A percentile compares a stretch with the other conserved stretches of the same genome.
These are phyloP conservation scores for Phytophthora sp. DNA, from an alignment of 352 stramenopile genomes.

Conservation along the genomic window DNA sequence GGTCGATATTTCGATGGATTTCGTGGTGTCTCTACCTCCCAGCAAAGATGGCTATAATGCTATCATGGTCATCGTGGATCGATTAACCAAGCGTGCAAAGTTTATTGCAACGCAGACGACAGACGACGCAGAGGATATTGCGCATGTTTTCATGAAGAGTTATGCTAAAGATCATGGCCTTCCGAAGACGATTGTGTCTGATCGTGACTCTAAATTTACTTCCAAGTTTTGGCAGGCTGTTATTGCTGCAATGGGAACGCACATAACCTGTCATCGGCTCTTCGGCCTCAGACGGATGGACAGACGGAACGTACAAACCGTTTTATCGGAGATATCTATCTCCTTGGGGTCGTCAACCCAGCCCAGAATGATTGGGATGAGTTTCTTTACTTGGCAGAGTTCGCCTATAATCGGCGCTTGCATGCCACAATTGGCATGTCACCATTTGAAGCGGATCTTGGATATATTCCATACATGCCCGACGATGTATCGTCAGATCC, in stretches of 20 bases:
- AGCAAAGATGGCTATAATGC: background rate
- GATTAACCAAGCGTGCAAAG: constrained; percentile 8
- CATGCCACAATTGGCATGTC: constrained; percentile 15
- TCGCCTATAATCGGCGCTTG: constrained; percentile 19
- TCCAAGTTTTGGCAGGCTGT: constrained; percentile 8
- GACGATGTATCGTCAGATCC: constrained; percentile 4
- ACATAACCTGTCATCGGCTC: background rate
- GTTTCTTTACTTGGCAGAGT: constrained; percentile 18
- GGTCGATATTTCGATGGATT: constrained; percentile 15
- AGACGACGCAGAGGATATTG: background rate
- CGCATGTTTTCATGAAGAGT: background rate
- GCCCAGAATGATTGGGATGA: constrained; percentile 19
- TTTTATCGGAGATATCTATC: constrained; percentile 23
- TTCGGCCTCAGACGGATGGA: constrained; percentile 1
- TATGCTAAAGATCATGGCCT: constrained; percentile 13
- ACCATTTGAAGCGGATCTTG: constrained; percentile 16
- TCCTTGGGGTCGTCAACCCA: constrained; percentile 7
- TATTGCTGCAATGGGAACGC: background rate
- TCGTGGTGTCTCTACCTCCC: background rate
- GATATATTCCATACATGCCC: constrained; percentile 18
- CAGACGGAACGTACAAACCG: constrained; percentile 12
- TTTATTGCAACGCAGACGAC: constrained; percentile 10
- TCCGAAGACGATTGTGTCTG: background rate
- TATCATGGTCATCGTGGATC: constrained; percentile 21
- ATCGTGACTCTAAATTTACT: too few relatives aligned